A percentile compares a stretch with the other conserved stretches of the same genome.
Evolutionary conservation across 2,329 filamentous ascomycete genomes (phyloP).

Genomic region (Aureobasidium lini): DNA sequence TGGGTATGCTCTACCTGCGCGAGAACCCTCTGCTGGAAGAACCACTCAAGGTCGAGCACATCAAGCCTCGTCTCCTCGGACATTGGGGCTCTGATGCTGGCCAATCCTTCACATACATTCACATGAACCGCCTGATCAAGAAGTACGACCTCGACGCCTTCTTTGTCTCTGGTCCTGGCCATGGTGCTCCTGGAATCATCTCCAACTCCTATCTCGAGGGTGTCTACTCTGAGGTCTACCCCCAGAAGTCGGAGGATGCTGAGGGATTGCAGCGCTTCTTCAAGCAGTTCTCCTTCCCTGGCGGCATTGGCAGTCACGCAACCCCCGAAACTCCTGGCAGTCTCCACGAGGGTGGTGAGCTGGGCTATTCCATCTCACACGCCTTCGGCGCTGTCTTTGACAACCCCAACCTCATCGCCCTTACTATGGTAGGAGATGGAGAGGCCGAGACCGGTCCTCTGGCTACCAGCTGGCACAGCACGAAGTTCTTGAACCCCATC

Average conservation of each 20-base stretch:
- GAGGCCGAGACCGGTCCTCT: constrained; percentile 75
- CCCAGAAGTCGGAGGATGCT: constrained; percentile 60
- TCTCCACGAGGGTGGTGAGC: constrained; percentile 71
- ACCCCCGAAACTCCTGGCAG: constrained; percentile 72
- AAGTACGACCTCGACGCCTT: constrained; percentile 67
- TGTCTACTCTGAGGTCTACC: constrained; percentile 70
- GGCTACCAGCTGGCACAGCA: constrained; percentile 74
- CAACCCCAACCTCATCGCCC: constrained; percentile 63
- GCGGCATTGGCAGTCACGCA: constrained; percentile 69
- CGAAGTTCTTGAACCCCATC: constrained; percentile 73
- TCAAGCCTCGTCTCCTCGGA: constrained; percentile 67
- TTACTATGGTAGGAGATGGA: constrained; percentile 74
- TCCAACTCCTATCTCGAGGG: constrained; percentile 73
- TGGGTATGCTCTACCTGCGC: constrained; percentile 74
- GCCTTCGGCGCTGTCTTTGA: constrained; percentile 73
- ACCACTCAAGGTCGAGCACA: constrained; percentile 59
- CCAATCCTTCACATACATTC: constrained; percentile 73
- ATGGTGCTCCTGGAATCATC: constrained; percentile 68
- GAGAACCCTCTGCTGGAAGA: constrained; percentile 66
- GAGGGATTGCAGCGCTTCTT: constrained; percentile 69
- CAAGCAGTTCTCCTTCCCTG: constrained; percentile 77
- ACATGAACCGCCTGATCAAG: constrained; percentile 75
- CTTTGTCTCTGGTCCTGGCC: constrained; percentile 69
- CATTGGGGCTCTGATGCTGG: constrained; percentile 77
- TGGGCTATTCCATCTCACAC: constrained; percentile 74